These are phyloP conservation scores for Penicillium macrosclerotiorum DNA, from an alignment of 495 filamentous ascomycete genomes.

Conservation along the genomic window DNA sequence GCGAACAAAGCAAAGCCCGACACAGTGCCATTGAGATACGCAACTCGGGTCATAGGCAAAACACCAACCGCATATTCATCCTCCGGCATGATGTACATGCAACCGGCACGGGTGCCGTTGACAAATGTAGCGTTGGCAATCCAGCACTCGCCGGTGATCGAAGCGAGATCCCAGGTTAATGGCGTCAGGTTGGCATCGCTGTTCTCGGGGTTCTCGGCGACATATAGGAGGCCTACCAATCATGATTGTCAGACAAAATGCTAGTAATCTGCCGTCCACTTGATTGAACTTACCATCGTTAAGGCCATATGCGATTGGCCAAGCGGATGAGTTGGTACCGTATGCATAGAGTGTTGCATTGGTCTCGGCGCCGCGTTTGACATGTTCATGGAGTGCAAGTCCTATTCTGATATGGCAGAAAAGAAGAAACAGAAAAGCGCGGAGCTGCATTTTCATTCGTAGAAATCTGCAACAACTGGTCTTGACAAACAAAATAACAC, in stretches of 20 bases:
- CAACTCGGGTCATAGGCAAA: conserved; percentile 3
- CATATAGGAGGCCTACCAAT: conserved; percentile 9
- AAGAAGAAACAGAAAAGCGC: neutral
- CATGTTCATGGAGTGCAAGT: conserved; percentile 1
- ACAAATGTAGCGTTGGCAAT: conserved; percentile 15
- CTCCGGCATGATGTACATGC: conserved; percentile 12
- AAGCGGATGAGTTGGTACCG: conserved; percentile 9
- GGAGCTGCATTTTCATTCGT: conserved; percentile 1
- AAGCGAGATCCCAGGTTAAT: conserved; percentile 11
- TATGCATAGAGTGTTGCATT: conserved; percentile 17
- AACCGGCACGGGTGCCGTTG: conserved; percentile 13
- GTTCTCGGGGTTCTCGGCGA: conserved; percentile 8
- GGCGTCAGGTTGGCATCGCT: conserved; percentile 5
- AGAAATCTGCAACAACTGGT: too few species aligned
- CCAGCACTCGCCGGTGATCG: conserved; percentile 17
- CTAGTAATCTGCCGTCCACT: too few species aligned
- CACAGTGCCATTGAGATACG: conserved; percentile 13
- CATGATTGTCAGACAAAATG: too few species aligned
- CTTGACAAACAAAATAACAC: too few species aligned
- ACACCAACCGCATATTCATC: conserved; percentile 10
- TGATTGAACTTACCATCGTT: conserved; percentile 14
- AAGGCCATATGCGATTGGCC: conserved; percentile 9
- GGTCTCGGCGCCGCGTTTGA: conserved; percentile 13
- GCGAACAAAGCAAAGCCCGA: conserved; percentile 18
- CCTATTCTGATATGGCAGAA: neutral